Conservation (phyloP, 169 alveolate species). For the Plasmodium sp. region DNA sequence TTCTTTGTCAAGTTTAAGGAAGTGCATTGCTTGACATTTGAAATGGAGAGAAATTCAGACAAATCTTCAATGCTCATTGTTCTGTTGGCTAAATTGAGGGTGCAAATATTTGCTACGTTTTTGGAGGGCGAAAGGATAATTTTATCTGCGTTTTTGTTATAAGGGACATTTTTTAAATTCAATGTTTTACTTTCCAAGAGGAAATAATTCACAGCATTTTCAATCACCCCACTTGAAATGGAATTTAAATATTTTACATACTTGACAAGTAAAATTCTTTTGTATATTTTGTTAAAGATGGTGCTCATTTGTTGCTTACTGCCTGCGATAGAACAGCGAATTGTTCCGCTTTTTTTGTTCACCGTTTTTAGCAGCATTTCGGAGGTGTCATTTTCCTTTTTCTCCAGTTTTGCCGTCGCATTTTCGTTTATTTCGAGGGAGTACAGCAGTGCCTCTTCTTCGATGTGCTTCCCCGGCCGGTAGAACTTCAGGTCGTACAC, state of each 20-base stretch:
- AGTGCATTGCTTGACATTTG: constrained; percentile 30
- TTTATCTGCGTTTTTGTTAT: constrained; percentile 42
- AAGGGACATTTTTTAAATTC: constrained; percentile 45
- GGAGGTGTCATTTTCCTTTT: neutral
- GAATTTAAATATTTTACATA: constrained; percentile 41
- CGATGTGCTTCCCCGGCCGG: neutral
- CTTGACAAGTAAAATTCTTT: constrained; percentile 26
- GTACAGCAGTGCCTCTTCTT: constrained; percentile 22
- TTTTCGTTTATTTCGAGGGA: constrained; percentile 21
- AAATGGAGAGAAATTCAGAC: constrained; percentile 28
- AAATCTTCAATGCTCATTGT: constrained; percentile 7
- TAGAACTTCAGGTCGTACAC: constrained; percentile 27
- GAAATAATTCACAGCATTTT: constrained; percentile 46
- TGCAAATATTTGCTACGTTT: neutral
- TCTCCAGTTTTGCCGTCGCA: neutral
- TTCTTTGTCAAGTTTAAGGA: constrained; percentile 11
- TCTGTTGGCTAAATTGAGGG: constrained; percentile 42
- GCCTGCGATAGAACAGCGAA: constrained; percentile 10
- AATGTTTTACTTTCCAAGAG: constrained; percentile 13
- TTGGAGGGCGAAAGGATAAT: constrained; percentile 5
- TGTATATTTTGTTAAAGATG: constrained; percentile 9
- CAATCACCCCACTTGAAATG: neutral
- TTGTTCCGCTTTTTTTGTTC: neutral
- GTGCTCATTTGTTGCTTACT: neutral
- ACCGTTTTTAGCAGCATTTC: constrained; percentile 11